Base-by-base conservation (phyloP, 306 rosid genomes). In the Acacia crassicarpa region DNA sequence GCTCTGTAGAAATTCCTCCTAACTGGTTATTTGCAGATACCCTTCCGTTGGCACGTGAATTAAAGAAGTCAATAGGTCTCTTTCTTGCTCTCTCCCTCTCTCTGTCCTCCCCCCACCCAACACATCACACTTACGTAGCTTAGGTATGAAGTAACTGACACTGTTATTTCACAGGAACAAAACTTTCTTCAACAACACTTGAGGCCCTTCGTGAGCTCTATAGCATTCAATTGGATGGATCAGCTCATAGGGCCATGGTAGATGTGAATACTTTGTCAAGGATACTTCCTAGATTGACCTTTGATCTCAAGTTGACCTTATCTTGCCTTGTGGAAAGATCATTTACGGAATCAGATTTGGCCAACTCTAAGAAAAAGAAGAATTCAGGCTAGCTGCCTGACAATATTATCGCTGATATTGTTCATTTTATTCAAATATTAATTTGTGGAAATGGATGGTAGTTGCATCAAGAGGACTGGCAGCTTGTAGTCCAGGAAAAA, bases 211-310 rank as follows among this genome's bases (percentile, higher is more conserved):
- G 94, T 1, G 87, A 86, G 65, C 56, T 76, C 81, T 90, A 83
- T 71, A 2, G 54, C 65, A 82, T 95, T 73, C 85, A 89, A 45
- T 76, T 79, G 81, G 88, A 76, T 56, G 97, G 96, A 67, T 17
- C 90, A 70, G 97, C 96, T 79, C 97, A 93, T 81, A 89, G 99
- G 80, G 98, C 99, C 80, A 89, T 91, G 98, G 80, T 89, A 20
- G 99, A 95, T 32, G 99, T 92, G 83, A 69, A 71, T 53, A 71
- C 82, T 54, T 67, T 93, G 91, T 80, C 98, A 10, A 16, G 43
- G 84, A 63, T 95, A 83, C 85, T 95, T 90, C 90, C 88, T 67
- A 85, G 67, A 86, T 70, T 95, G 86, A 87, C 91, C 61, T 79
- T 16, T 76, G 89, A 86, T 54, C 85, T 93, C 90, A 89, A 93